Evolutionary conservation across 2,329 filamentous ascomycete species (phyloP).

Genomic region (Talaromyces sp.): DNA sequence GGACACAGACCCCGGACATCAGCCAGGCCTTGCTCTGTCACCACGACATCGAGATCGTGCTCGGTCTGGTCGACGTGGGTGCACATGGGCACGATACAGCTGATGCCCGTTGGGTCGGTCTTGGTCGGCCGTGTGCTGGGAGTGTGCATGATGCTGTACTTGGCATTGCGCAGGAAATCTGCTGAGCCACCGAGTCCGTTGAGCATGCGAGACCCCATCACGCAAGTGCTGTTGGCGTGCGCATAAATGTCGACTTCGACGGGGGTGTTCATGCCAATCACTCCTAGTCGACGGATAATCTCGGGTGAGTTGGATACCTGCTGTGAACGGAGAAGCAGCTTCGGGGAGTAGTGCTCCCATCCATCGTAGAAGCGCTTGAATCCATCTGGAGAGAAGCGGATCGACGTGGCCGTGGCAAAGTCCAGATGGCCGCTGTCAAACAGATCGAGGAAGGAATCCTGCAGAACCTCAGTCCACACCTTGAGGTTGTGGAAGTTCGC

Average conservation of each 20-base stretch:
- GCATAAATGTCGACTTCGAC: conserved; percentile 94
- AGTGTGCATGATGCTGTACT: conserved; percentile 93
- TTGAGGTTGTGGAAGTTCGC: conserved; percentile 83
- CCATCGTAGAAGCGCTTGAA: conserved; percentile 87
- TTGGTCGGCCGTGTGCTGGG: conserved; percentile 76
- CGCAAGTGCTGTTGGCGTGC: conserved; percentile 85
- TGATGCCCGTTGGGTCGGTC: conserved; percentile 75
- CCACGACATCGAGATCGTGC: conserved; percentile 85
- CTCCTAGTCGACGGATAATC: conserved; percentile 79
- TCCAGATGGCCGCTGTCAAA: conserved; percentile 85
- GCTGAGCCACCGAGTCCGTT: conserved; percentile 79
- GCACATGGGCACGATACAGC: conserved; percentile 89
- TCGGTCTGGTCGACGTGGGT: conserved; percentile 91
- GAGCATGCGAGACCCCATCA: conserved; percentile 83
- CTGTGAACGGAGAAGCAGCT: conserved; percentile 82
- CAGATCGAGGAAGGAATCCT: conserved; percentile 88
- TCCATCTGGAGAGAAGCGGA: conserved; percentile 85
- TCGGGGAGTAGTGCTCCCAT: conserved; percentile 75
- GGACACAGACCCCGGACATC: conserved; percentile 80
- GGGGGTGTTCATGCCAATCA: conserved; percentile 93
- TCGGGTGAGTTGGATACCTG: conserved; percentile 85
- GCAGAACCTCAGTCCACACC: conserved; percentile 90
- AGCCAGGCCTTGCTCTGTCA: conserved; percentile 73
- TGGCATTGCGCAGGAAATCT: conserved; percentile 72
- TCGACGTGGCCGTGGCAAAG: conserved; percentile 84